Evolutionary conservation across 1,284 basidiomycete species (phyloP), one percentile per base, ranked within the genome.

Genomic region (Hymenochaete sp.): DNA sequence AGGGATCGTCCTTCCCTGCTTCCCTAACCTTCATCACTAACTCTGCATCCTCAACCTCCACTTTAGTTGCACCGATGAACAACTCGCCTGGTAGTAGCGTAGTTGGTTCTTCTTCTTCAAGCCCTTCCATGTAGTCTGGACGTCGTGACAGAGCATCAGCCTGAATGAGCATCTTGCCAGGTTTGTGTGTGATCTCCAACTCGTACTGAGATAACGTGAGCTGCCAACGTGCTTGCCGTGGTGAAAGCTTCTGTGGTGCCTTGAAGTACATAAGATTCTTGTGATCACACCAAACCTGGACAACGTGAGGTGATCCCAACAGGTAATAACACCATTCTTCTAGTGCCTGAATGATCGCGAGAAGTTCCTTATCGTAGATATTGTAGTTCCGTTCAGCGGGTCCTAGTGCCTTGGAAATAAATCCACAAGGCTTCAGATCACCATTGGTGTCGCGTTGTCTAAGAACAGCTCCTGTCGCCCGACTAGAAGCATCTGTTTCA

Each of bases 341-440:
- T 11, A 66, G 51, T 0, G 57, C 50, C 5, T 44, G 14, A 7
- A 65, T 55, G 13, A 67, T 59, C 1, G 65, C 62, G 1, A 64
- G 13, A 38, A 70, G 36, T 44, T 70, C 65, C 35, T 66, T 61
- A 47, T 70, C 62, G 45, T 64, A 58, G 31, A 62, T 59, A 6
- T 53, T 50, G 48, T 65, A 69, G 49, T 68, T 70, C 3, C 52
- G 46, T 47, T 67, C 57, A 1, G 62, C 53, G 1, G 52, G 28
- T 7, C 14, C 36, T 7, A 64, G 42, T 13, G 51, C 52, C 2
- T 56, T 45, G 6, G 58, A 63, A 27, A 51, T 46, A 47, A 59
- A 60, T 2, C 51, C 59, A 3, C 62, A 41, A 2, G 62, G 62
- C n/a, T 55, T 55, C 2, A 53, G 48, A 10, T 40, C 18, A 1